phyloP scores from a whole-genome alignment of 257 asterid genomes.

The Solanum piurae region DNA sequence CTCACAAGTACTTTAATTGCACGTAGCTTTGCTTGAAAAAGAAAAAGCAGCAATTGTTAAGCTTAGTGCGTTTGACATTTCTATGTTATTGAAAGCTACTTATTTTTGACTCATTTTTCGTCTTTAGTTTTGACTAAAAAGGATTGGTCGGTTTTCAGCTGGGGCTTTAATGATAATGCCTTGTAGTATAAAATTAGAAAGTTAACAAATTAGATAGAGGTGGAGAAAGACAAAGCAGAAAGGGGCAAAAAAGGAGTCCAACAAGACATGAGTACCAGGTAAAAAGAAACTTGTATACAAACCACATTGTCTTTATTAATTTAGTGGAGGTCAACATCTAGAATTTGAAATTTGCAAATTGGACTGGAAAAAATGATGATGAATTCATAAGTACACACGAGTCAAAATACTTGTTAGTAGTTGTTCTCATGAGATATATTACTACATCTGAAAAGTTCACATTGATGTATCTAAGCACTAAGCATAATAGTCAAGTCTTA shows the following conservation, averaged over 20 bases:
- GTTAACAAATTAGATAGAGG: constrained; percentile 12
- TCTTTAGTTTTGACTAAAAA: constrained; percentile 11
- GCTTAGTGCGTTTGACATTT: constrained; percentile 16
- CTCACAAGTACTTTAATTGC: neutral
- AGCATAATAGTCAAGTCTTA: constrained; percentile 1
- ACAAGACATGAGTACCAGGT: neutral
- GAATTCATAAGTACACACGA: constrained; percentile 5
- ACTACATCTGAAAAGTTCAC: neutral
- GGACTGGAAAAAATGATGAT: constrained; percentile 8
- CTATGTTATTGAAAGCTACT: neutral
- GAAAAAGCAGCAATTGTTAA: constrained; percentile 1
- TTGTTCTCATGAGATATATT: constrained; percentile 2
- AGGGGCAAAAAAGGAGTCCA: constrained; percentile 19
- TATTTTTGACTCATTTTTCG: constrained; percentile 8
- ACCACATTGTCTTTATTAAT: neutral
- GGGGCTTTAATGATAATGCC: neutral
- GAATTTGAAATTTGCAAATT: neutral
- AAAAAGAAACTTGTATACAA: constrained; percentile 6
- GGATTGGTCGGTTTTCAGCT: constrained; percentile 3
- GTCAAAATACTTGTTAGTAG: constrained; percentile 8
- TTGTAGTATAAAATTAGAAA: constrained; percentile 5
- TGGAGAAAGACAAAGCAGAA: neutral
- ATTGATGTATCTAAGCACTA: neutral
- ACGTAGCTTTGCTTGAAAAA: constrained; percentile 21
- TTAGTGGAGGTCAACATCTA: constrained; percentile 17